Percentiles rank a stretch among this genome's conserved stretches.
These are phyloP conservation scores for Suhomyces coccinellae DNA, from an alignment of 1,139 yeast species.

Conservation along the genomic window DNA sequence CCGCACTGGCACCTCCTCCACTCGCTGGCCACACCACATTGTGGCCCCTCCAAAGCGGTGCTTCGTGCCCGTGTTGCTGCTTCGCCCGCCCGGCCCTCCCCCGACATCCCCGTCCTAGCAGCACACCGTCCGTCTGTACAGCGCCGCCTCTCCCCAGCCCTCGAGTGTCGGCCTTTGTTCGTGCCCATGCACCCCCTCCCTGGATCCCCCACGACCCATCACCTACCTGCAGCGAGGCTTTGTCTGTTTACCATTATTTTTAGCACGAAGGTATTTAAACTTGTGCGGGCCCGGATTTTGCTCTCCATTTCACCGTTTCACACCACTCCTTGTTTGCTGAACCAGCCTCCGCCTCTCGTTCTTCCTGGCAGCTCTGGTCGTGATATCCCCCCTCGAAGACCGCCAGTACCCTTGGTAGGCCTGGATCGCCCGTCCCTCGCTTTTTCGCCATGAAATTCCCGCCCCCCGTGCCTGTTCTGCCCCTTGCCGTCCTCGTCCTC, in stretches of 20 bases:
- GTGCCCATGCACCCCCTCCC: background rate
- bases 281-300: background rate
- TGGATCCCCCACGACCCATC: conserved; percentile 1
- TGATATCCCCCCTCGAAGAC: background rate
- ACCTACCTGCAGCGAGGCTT: conserved; percentile 5
- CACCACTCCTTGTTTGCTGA: background rate
- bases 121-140: background rate
- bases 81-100: no score
- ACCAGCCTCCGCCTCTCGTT: background rate
- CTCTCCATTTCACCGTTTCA: background rate
- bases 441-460: background rate
- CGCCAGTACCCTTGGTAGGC: conserved; percentile 5
- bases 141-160: background rate
- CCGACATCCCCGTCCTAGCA: background rate
- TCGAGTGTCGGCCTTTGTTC: background rate
- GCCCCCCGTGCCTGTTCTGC: background rate
- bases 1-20: no score
- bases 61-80: no score
- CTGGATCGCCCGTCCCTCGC: conserved; percentile 4
- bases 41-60: no score
- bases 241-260: conserved; percentile 11
- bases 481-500: background rate
- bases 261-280: conserved; percentile 11
- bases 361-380: background rate
- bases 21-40: no score